Percentiles rank a stretch among this genome's conserved stretches.
Evolutionary conservation across 2,329 filamentous ascomycete genomes (phyloP).

Genomic region (Botrytis pseudocinerea): DNA sequence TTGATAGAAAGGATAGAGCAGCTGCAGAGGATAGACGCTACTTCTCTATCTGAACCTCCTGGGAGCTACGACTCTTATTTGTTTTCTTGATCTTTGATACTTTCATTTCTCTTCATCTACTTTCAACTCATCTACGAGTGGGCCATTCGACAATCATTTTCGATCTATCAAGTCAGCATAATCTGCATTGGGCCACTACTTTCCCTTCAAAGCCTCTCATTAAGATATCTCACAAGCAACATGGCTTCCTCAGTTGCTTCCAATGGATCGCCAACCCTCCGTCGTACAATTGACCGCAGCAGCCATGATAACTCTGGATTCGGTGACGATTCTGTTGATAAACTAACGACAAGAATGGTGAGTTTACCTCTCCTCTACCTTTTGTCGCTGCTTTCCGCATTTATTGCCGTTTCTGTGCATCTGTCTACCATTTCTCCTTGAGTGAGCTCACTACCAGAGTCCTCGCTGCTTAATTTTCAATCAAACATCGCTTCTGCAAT

Average conservation of each 20-base stretch:
- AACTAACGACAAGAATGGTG: slow-evolving; percentile 25
- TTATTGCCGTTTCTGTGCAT: background rate
- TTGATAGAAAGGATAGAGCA: slow-evolving; percentile 24
- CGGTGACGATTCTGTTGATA: slow-evolving; percentile 34
- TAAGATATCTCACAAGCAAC: slow-evolving; percentile 45
- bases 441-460: background rate
- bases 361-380: slow-evolving; percentile 5
- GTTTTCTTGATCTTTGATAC: slow-evolving; percentile 34
- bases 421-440: background rate
- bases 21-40: slow-evolving; percentile 26
- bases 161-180: slow-evolving; percentile 28
- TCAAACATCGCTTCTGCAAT: slow-evolving; percentile 6
- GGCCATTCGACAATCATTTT: slow-evolving; percentile 30
- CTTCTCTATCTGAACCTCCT: slow-evolving; percentile 37
- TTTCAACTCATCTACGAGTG: slow-evolving; percentile 37
- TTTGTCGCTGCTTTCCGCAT: no score
- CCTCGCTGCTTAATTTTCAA: background rate
- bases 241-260: slow-evolving; percentile 35
- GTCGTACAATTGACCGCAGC: slow-evolving; percentile 42
- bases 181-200: slow-evolving; percentile 25
- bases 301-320: slow-evolving; percentile 42
- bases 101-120: slow-evolving; percentile 34
- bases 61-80: slow-evolving; percentile 40
- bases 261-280: slow-evolving; percentile 47
- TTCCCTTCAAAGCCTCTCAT: slow-evolving; percentile 11